phyloP scores from a whole-genome alignment of 2,329 filamentous ascomycete genomes.

The Hypoxylon sp. region DNA sequence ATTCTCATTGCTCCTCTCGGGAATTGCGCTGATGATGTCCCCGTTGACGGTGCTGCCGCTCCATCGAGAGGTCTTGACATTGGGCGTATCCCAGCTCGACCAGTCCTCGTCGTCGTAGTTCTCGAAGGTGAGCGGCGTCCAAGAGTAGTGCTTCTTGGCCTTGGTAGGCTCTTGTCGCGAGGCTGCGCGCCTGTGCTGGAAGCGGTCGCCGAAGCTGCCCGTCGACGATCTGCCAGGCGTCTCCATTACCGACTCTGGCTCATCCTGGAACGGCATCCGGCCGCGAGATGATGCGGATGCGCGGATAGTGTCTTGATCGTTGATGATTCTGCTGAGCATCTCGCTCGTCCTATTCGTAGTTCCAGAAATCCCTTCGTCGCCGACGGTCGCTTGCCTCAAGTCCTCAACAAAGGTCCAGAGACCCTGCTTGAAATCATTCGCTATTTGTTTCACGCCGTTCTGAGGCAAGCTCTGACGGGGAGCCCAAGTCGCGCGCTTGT shows the following conservation, averaged over 20 bases:
- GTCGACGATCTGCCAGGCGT: constrained; percentile 47
- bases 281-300: constrained; percentile 52
- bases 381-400: constrained; percentile 91
- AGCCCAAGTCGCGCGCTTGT: constrained; percentile 68
- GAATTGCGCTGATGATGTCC: constrained; percentile 55
- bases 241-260: constrained; percentile 46
- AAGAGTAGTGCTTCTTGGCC: constrained; percentile 64
- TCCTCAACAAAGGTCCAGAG: constrained; percentile 96
- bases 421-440: constrained; percentile 87
- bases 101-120: constrained; percentile 68
- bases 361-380: constrained; percentile 83
- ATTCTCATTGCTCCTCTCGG: constrained; percentile 58
- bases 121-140: constrained; percentile 65
- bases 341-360: constrained; percentile 49
- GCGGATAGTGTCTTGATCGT: constrained; percentile 58
- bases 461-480: constrained; percentile 57
- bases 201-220: constrained; percentile 40
- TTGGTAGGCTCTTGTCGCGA: constrained; percentile 49
- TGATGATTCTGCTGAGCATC: constrained; percentile 40
- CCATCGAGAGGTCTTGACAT: constrained; percentile 65
- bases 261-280: constrained; percentile 54
- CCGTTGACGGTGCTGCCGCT: constrained; percentile 66
- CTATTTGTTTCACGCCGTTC: constrained; percentile 74
- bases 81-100: constrained; percentile 69
- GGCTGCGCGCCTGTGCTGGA: constrained; percentile 42